These are phyloP conservation scores for Tripterygium wilfordii DNA, from an alignment of 177 flowering plant species.

Conservation along the genomic window DNA sequence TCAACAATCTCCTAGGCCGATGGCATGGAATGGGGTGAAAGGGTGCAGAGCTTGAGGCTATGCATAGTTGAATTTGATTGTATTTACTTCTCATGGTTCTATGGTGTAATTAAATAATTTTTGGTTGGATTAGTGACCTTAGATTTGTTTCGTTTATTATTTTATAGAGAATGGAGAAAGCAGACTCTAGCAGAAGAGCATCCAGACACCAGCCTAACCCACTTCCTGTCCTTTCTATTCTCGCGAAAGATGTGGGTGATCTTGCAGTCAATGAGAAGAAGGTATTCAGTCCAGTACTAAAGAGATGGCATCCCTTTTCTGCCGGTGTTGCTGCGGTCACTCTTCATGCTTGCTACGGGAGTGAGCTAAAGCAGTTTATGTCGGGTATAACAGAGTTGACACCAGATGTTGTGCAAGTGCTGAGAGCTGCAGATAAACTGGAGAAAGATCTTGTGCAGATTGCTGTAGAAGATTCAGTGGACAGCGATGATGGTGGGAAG, in stretches of 20 bases:
- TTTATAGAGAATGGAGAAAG: conserved; percentile 40
- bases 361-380: conserved; percentile 42
- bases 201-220: conserved; percentile 31
- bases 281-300: conserved; percentile 45
- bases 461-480: conserved; percentile 54
- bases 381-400: conserved; percentile 42
- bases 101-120: not conserved
- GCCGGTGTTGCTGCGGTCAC: conserved; percentile 57
- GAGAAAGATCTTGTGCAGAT: conserved; percentile 54
- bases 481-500: conserved; percentile 56
- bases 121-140: not conserved
- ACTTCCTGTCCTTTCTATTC: conserved; percentile 39
- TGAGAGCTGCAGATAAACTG: conserved; percentile 48
- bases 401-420: conserved; percentile 45
- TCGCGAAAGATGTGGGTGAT: conserved; percentile 44
- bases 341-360: conserved; percentile 45
- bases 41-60: too few relatives aligned
- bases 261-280: conserved; percentile 35
- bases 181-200: conserved; percentile 40
- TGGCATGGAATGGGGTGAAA: too few relatives aligned
- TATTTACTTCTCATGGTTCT: too few relatives aligned
- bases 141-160: conserved; percentile 1
- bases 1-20: too few relatives aligned
- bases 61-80: too few relatives aligned
- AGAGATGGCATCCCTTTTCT: conserved; percentile 48